Base-by-base conservation (phyloP, 805 yeast species). In the Wickerhamomyces alni region DNA sequence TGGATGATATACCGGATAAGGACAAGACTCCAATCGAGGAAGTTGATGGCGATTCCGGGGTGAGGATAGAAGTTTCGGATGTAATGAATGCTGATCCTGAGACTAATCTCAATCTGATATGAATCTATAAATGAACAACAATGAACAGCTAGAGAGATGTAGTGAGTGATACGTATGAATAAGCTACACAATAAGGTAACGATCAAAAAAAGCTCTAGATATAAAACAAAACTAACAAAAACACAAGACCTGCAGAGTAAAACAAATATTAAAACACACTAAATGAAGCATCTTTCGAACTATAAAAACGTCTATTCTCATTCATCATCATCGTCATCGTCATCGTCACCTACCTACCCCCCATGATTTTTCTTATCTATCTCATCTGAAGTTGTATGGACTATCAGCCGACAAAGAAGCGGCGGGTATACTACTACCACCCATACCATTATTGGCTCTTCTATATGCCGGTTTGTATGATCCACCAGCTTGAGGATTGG, bases 381-480 rank as follows among this genome's bases (percentile, higher is more conserved):
- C 18, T 51, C 47, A 63, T 48, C 68, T 60, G 33, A 65, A 52
- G 30, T 60, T 69, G 46, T 73, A 75, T 2, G 77, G 74, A 47
- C 73, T 65, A 42, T 67, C 72, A 32, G 56, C 52, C 5, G 64
- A 51, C 27, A 62, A 40, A 1, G 74, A 61, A 8, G 75, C 69
- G 11, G 74, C 61, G 3, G 72, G 67, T 24, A 67, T 33, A 34
- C 54, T 6, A 11, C 28, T n/a, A 26, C 15, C 54, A 24, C 59
- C 61, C 31, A 51, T 62, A 4, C 55, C 55, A 17, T 56, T 39
- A 15, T 58, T 55, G 33, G 57, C 52, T 44, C 63, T 61, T 46
- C 61, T 68, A 43, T 66, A 68, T 1, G 69, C 68, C 19, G 71
- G 70, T 37, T 57, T 59, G 43, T 60, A 65, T 27, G 57, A 54